Evolutionary conservation across 2,329 filamentous ascomycete genomes (phyloP).

Genomic region (Scolecobasidium constrictum): DNA sequence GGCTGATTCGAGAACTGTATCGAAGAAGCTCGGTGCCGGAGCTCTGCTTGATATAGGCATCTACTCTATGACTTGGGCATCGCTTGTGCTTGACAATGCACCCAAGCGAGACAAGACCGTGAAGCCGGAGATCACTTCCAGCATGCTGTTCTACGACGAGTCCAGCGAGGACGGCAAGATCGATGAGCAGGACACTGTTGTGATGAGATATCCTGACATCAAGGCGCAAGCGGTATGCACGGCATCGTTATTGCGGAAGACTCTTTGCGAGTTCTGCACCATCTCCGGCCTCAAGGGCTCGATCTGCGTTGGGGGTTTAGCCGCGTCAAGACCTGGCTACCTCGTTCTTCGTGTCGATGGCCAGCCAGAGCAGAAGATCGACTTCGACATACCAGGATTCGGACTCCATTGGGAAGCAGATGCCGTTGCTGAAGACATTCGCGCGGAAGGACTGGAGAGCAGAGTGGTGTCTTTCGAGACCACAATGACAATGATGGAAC

Average conservation of each 20-base stretch:
- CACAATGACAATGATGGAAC: slow-evolving; percentile 34
- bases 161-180: slow-evolving; percentile 37
- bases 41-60: slow-evolving; percentile 34
- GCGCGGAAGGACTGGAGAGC: slow-evolving; percentile 27
- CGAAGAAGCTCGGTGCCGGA: slow-evolving; percentile 31
- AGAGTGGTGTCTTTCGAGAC: slow-evolving; percentile 35
- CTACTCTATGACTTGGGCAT: slow-evolving; percentile 32
- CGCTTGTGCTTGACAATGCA: slow-evolving; percentile 24
- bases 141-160: slow-evolving; percentile 61
- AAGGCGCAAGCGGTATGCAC: slow-evolving; percentile 16
- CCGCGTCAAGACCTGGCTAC: slow-evolving; percentile 46
- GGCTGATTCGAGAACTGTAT: slow-evolving; percentile 25
- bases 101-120: slow-evolving; percentile 17
- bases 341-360: slow-evolving; percentile 21
- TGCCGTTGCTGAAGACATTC: slow-evolving; percentile 30
- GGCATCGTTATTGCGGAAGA: slow-evolving; percentile 14
- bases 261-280: slow-evolving; percentile 51
- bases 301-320: slow-evolving; percentile 59
- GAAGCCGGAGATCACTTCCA: slow-evolving; percentile 29
- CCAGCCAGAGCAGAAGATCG: slow-evolving; percentile 21
- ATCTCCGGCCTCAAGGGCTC: slow-evolving; percentile 75
- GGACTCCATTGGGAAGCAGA: slow-evolving; percentile 39
- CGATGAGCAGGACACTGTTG: slow-evolving; percentile 55
- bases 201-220: slow-evolving; percentile 35
- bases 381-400: slow-evolving; percentile 25